Evolutionary conservation across 495 filamentous ascomycete genomes (phyloP).

Genomic region (Aspergillus asperescens): DNA sequence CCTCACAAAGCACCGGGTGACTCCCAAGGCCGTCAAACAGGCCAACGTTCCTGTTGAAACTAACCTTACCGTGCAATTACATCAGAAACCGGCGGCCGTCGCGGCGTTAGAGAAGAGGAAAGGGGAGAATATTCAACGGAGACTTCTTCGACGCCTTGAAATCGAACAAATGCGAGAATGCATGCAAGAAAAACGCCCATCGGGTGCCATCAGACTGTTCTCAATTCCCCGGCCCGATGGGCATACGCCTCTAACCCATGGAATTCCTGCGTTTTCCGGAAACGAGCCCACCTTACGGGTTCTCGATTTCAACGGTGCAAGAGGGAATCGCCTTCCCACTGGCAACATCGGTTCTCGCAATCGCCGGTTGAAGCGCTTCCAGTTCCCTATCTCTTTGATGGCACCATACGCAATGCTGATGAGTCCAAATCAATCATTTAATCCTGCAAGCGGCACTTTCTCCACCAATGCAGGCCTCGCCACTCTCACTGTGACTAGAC

Average conservation of each 20-base stretch:
- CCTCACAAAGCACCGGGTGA: slow-evolving; percentile 22
- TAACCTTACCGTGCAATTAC: slow-evolving; percentile 33
- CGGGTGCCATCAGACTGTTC: slow-evolving; percentile 31
- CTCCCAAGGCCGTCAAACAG: slow-evolving; percentile 5
- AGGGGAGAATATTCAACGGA: slow-evolving; percentile 24
- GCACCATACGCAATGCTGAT: slow-evolving; percentile 41
- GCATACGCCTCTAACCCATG: slow-evolving; percentile 8
- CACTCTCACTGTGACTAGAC: slow-evolving; percentile 7
- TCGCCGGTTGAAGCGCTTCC: slow-evolving; percentile 17
- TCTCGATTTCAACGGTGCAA: slow-evolving; percentile 8
- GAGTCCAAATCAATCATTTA: slow-evolving; percentile 41
- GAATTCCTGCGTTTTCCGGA: slow-evolving; percentile 26
- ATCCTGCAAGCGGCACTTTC: slow-evolving; percentile 43
- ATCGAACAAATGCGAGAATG: slow-evolving; percentile 11
- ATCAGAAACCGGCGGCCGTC: slow-evolving; percentile 34
- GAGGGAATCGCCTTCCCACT: background rate
- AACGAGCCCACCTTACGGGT: background rate
- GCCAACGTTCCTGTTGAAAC: slow-evolving; percentile 29
- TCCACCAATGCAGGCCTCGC: slow-evolving; percentile 27
- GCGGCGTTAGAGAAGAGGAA: slow-evolving; percentile 28
- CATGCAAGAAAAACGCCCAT: slow-evolving; percentile 6
- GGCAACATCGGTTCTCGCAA: background rate
- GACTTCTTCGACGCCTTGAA: slow-evolving; percentile 24
- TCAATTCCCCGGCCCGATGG: slow-evolving; percentile 22
- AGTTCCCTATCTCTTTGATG: slow-evolving; percentile 22